Base-by-base conservation (phyloP, 305 asterid species). In the Striga hermonthica region DNA sequence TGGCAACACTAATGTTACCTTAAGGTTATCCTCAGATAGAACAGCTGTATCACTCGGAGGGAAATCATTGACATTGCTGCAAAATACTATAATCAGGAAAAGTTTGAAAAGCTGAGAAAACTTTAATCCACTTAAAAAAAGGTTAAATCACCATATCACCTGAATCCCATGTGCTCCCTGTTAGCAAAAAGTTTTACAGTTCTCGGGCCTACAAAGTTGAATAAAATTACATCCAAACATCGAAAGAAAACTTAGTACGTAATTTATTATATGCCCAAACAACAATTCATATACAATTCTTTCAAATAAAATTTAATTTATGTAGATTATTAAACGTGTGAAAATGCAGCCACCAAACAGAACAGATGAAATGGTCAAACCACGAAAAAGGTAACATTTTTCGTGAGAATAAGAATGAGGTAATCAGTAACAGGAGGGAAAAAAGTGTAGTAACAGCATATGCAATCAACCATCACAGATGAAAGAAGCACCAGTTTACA, bases 151-250 rank as follows among this genome's bases (percentile, higher is more conserved):
- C 16, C 65, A 72, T 72, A 66, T 57, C 77, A 89, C 98, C 98
- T 92, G 82, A 92, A 92, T 44, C 98, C 98, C 91, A 92, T 92
- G 83, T 92, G 91, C 82, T 92, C 91, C 87, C 77, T 84, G 83
- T 92, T 92, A 64, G 95, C 85, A 74, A 80, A 91, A 68, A 90
- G 85, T 84, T 90, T 92, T 75, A 92, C 89, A 36, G 88, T 86
- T 78, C 83, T 92, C 64, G 97, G 98, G 60, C 95, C 98, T 92
- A 78, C 43, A 69, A 57, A 68, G 39, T 68, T 40, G 10, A 11
- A 11, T 10, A 69, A 70, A 9, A 35, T 49, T 39, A 39, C 31
- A 37, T 31, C 43, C 2, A 64, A 35, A 62, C 16, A 14, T 55
- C 58, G 57, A 43, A 47, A 36, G 31, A 62, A 65, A 69, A 68